Evolutionary conservation across 1,284 basidiomycete species (phyloP).

Genomic region (Cutaneotrichosporon sp.): DNA sequence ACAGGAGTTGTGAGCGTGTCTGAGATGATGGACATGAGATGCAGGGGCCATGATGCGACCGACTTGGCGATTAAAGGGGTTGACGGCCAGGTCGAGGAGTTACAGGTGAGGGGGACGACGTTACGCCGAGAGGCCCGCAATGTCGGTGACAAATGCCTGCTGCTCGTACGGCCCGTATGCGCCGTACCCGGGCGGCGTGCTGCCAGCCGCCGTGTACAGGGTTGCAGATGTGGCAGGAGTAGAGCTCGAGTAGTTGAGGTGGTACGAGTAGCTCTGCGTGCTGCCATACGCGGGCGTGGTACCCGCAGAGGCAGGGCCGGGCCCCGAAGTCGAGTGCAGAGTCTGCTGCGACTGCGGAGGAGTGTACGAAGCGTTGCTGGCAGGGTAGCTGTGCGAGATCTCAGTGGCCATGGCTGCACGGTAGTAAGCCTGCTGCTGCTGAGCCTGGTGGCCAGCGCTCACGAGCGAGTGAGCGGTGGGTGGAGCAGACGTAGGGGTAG

Average conservation of each 20-base stretch:
- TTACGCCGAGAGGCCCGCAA: slow-evolving; percentile 22
- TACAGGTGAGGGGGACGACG: not conserved
- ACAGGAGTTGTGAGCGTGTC: not conserved
- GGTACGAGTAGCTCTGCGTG: slow-evolving; percentile 11
- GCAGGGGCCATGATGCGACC: not conserved
- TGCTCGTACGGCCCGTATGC: slow-evolving; percentile 18
- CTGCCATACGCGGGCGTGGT: slow-evolving; percentile 8
- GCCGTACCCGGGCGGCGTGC: slow-evolving; percentile 13
- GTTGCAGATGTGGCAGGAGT: slow-evolving; percentile 3
- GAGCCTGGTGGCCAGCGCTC: slow-evolving; percentile 10
- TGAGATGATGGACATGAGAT: not conserved
- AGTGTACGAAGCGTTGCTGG: slow-evolving; percentile 11
- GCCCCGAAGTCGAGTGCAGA: slow-evolving; percentile 1
- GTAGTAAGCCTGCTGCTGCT: slow-evolving; percentile 22
- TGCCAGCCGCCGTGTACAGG: slow-evolving; percentile 8
- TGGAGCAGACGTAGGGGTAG: slow-evolving; percentile 5
- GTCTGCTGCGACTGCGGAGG: slow-evolving; percentile 15
- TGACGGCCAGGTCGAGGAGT: not conserved
- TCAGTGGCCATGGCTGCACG: slow-evolving; percentile 14
- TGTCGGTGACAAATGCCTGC: slow-evolving; percentile 19
- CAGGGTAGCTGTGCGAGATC: slow-evolving; percentile 17
- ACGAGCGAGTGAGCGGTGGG: slow-evolving; percentile 5
- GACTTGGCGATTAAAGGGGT: slow-evolving; percentile 8
- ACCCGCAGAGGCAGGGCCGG: not conserved
- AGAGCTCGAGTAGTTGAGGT: slow-evolving; percentile 6